Conservation (phyloP, 2,329 filamentous ascomycete species). For the Pseudocercospora pini-densiflorae region DNA sequence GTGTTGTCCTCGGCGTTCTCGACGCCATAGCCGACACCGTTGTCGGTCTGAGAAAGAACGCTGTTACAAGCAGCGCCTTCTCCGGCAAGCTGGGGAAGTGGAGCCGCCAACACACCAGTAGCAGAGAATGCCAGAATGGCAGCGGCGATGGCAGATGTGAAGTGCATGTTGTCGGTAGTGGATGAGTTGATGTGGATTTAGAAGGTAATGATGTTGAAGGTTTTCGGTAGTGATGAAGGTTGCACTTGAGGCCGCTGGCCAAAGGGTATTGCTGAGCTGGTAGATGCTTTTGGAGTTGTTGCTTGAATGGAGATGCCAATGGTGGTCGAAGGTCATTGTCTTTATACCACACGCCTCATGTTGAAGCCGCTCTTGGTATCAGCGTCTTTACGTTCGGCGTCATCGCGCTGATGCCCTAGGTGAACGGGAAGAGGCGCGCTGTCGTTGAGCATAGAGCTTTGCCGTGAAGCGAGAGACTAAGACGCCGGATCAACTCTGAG, state of each 20-base stretch:
- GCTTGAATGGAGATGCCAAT: background rate
- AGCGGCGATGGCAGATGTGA: constrained; percentile 21
- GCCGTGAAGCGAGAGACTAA: background rate
- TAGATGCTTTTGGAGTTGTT: background rate
- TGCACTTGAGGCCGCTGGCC: constrained; percentile 1
- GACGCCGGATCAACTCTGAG: background rate
- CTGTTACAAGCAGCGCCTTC: constrained; percentile 30
- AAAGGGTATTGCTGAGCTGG: background rate
- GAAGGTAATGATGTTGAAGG: background rate
- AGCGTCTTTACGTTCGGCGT: background rate
- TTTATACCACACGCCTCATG: background rate
- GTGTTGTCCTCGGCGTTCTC: constrained; percentile 29
- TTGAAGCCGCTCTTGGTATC: background rate
- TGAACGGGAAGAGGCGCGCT: background rate
- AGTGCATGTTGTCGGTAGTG: constrained; percentile 21
- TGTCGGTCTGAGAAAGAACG: constrained; percentile 29
- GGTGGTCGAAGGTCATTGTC: background rate
- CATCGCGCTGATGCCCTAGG: background rate
- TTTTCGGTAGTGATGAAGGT: background rate
- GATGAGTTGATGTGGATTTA: background rate
- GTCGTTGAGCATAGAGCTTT: background rate
- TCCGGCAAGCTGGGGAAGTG: constrained; percentile 31
- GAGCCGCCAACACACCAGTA: constrained; percentile 20
- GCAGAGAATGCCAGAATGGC: constrained; percentile 24
- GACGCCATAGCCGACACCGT: constrained; percentile 29